Evolutionary conservation across 176 grass and related monocot species (phyloP), one percentile per base, ranked within the genome.

Genomic region (Bolboschoenus planiculmis): DNA sequence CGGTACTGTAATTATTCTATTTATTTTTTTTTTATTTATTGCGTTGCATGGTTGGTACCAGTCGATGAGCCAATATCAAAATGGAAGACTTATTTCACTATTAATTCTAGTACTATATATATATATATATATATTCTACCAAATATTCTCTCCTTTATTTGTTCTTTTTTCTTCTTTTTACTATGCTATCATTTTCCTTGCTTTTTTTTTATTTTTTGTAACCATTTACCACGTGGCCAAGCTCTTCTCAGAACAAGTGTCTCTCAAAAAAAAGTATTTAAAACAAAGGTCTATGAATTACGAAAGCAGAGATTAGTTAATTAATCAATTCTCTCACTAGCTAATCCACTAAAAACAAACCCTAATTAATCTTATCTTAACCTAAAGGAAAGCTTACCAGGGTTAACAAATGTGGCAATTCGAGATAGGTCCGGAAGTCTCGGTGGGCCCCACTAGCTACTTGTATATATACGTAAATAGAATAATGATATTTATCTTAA

Each of bases 371-470:
- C 56, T 64, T 81, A 81, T 81, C 79, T 64, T 81, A 81, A 81
- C 79, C 79, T 81, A 81, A 33, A 81, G 57, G 39, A 53, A 50
- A 42, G 43, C 79, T 64, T 64, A 46, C 36, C 37, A 62, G 30
- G 57, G 33, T 65, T 81, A n/a, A 61, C 79, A 81, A 81, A 81
- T 81, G 79, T 62, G 59, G 57, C 53, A 81, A 81, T 47, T 43
- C 4, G 39, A 29, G 59, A 62, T 46, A 61, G 79, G 55, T 15
- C 23, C 14, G 9, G 56, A 62, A 62, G 79, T 57, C 48, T 80
- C 33, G 18, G 27, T 57, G 78, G 53, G 20, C 24, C 78, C 31
- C 78, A 75, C 24, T 31, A 59, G 78, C 46, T 59, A 57, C 27
- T 58, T 80, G 67, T 11, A 73, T 78, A 7, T 1, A 14, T 40